A percentile compares a stretch with the other conserved stretches of the same genome.
phyloP scores from a whole-genome alignment of 2,329 filamentous ascomycete species.

The Sclerotinia spermophila region DNA sequence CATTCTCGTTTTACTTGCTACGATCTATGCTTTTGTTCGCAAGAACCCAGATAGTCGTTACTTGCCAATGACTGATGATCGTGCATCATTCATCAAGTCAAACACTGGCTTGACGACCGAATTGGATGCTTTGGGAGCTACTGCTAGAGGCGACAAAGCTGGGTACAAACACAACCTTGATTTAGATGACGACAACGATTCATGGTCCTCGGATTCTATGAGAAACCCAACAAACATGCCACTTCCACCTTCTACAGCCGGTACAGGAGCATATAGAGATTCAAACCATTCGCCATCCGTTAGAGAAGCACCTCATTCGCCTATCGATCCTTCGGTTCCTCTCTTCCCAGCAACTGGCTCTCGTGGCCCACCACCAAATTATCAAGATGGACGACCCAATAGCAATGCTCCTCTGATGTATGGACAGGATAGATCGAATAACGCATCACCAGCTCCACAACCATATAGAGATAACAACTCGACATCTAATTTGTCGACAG shows the following conservation, averaged over 20 bases:
- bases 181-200: constrained; percentile 69
- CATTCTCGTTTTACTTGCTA: constrained; percentile 75
- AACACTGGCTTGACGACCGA: constrained; percentile 85
- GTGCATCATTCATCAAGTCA: constrained; percentile 96
- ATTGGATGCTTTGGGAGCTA: constrained; percentile 83
- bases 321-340: constrained; percentile 49
- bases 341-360: constrained; percentile 45
- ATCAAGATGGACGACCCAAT: constrained; percentile 31
- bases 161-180: constrained; percentile 57
- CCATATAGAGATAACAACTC: constrained; percentile 37
- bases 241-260: constrained; percentile 35
- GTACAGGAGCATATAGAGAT: constrained; percentile 25
- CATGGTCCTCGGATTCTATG: constrained; percentile 57
- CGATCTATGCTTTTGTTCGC: constrained; percentile 74
- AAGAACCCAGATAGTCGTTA: constrained; percentile 95
- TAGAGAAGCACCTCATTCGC: constrained; percentile 43
- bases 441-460: constrained; percentile 28
- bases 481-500: constrained; percentile 35
- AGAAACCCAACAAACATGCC: constrained; percentile 42
- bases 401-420: constrained; percentile 28
- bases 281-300: constrained; percentile 22
- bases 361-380: constrained; percentile 36
- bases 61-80: constrained; percentile 94
- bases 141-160: constrained; percentile 76
- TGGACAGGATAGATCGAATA: constrained; percentile 20